Evolutionary conservation across 495 filamentous ascomycete species (phyloP).

Genomic region (Talaromyces thailandensis): DNA sequence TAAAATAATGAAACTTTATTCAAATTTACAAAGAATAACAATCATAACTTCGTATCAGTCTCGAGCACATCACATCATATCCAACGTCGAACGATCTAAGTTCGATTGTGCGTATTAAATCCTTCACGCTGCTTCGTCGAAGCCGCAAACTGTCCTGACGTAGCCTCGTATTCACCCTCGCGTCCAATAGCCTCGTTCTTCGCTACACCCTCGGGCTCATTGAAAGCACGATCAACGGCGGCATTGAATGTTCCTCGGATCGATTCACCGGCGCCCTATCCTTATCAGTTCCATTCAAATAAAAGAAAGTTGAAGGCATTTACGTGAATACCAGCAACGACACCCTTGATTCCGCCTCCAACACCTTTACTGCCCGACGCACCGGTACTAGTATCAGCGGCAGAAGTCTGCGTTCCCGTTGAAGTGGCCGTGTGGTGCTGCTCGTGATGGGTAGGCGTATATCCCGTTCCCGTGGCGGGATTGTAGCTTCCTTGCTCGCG

Average conservation of each 20-base stretch:
- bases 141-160: conserved; percentile 14
- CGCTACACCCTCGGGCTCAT: conserved; percentile 24
- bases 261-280: conserved; percentile 32
- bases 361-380: conserved; percentile 6
- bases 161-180: conserved; percentile 29
- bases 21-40: background rate
- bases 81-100: background rate
- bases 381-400: background rate
- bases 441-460: conserved; percentile 4
- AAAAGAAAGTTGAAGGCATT: conserved; percentile 8
- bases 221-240: conserved; percentile 31
- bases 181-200: conserved; percentile 29
- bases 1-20: background rate
- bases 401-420: background rate
- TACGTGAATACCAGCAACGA: conserved; percentile 29
- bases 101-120: background rate
- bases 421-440: background rate
- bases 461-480: conserved; percentile 20
- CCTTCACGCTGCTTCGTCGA: conserved; percentile 4
- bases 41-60: background rate
- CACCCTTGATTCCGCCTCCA: conserved; percentile 14
- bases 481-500: conserved; percentile 15
- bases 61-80: background rate
- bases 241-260: conserved; percentile 31
- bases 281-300: background rate